Conservation (phyloP, 2,329 filamentous ascomycete genomes). For the Xylariaceae sp. region DNA sequence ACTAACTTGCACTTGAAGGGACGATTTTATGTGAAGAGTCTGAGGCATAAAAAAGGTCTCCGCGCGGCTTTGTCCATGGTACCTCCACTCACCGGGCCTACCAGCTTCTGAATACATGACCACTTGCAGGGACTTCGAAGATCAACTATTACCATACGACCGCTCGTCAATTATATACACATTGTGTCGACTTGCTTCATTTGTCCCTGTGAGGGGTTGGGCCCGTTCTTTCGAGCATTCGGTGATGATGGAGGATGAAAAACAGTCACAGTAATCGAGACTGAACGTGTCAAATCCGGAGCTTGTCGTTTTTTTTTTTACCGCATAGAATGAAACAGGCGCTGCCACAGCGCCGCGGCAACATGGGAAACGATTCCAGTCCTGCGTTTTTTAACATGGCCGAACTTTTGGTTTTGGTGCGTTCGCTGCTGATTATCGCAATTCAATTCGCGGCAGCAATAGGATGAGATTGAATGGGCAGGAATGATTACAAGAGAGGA, state of each 20-base stretch:
- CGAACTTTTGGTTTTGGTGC: not conserved
- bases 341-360: not conserved
- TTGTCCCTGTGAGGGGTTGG: slow-evolving; percentile 3
- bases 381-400: not conserved
- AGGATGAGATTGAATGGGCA: not conserved
- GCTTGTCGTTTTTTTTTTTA: slow-evolving; percentile 6
- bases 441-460: not conserved
- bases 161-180: slow-evolving; percentile 3
- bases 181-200: slow-evolving; percentile 9
- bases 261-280: not conserved
- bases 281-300: slow-evolving; percentile 12
- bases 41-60: slow-evolving; percentile 14
- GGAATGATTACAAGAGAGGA: no score
- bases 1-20: slow-evolving; percentile 38
- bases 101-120: slow-evolving; percentile 3
- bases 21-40: slow-evolving; percentile 64
- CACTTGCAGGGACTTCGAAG: slow-evolving; percentile 1
- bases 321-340: slow-evolving; percentile 1
- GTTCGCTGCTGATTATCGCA: not conserved
- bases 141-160: not conserved
- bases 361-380: not conserved
- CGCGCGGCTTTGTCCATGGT: slow-evolving; percentile 15
- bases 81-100: slow-evolving; percentile 6
- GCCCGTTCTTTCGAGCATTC: slow-evolving; percentile 9
- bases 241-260: slow-evolving; percentile 14